Evolutionary conservation across 345 rosid species (phyloP).

Genomic region (Eucalyptus coolabah): DNA sequence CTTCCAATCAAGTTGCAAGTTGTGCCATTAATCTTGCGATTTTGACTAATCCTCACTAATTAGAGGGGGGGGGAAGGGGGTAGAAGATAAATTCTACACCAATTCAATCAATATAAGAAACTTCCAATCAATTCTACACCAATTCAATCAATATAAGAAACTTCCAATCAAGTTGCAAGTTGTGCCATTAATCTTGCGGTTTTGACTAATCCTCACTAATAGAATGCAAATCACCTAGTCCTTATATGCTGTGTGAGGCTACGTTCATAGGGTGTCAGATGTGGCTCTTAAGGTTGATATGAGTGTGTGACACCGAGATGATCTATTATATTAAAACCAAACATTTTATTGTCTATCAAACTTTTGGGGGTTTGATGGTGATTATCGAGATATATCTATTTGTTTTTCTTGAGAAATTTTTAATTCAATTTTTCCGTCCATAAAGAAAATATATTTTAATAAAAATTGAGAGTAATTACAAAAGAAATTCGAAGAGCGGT

Average conservation of each 20-base stretch:
- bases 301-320: background rate
- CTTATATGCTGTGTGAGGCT: background rate
- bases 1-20: no score
- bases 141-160: no score
- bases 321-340: background rate
- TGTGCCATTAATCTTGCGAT: no score
- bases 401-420: background rate
- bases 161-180: background rate
- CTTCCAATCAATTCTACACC: no score
- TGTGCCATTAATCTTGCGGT: background rate
- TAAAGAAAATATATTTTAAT: background rate
- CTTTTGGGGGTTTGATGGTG: background rate
- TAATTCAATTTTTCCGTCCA: background rate
- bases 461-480: background rate
- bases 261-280: background rate
- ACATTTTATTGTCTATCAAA: rapidly evolving
- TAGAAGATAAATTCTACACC: no score
- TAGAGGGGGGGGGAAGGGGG: no score
- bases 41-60: no score
- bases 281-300: background rate
- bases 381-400: background rate
- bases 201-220: no score
- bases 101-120: no score
- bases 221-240: background rate
- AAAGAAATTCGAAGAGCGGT: background rate